Evolutionary conservation across 2,329 filamentous ascomycete genomes (phyloP).

Genomic region (Helminthosporium solani): DNA sequence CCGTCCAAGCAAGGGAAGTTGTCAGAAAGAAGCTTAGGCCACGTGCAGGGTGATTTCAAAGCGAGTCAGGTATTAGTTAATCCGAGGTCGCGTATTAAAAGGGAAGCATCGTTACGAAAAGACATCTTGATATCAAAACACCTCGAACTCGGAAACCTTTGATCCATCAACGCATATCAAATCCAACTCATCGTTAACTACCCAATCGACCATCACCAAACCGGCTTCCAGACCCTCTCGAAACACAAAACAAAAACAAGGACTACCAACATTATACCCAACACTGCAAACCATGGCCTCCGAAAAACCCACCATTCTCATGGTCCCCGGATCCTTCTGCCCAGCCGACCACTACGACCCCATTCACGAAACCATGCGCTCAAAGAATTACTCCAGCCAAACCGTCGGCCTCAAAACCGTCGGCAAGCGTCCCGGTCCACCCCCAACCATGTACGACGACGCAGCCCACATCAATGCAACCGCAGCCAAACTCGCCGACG

Average conservation of each 20-base stretch:
- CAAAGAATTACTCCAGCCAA: constrained; percentile 17
- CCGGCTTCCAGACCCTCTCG: neutral
- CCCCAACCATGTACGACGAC: constrained; percentile 32
- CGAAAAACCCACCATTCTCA: constrained; percentile 17
- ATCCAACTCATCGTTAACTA: no score
- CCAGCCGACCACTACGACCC: constrained; percentile 14
- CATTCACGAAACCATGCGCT: constrained; percentile 6
- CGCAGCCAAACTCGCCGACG: constrained; percentile 23
- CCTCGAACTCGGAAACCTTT: no score
- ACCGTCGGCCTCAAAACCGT: constrained; percentile 12
- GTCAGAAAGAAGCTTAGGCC: no score
- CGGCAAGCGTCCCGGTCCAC: constrained; percentile 9
- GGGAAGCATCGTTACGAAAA: no score
- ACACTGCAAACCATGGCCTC: neutral
- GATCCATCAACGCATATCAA: no score
- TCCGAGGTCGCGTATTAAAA: no score
- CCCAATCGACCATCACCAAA: neutral
- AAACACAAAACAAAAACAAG: neutral
- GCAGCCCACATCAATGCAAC: constrained; percentile 28
- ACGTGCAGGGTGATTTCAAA: no score
- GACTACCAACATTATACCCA: neutral
- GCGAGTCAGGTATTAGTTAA: no score
- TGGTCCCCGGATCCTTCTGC: constrained; percentile 30
- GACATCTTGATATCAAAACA: no score
- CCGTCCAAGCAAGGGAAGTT: no score